These are phyloP conservation scores for Arctium minus DNA, from an alignment of 129 eudicot genomes.

Conservation along the genomic window DNA sequence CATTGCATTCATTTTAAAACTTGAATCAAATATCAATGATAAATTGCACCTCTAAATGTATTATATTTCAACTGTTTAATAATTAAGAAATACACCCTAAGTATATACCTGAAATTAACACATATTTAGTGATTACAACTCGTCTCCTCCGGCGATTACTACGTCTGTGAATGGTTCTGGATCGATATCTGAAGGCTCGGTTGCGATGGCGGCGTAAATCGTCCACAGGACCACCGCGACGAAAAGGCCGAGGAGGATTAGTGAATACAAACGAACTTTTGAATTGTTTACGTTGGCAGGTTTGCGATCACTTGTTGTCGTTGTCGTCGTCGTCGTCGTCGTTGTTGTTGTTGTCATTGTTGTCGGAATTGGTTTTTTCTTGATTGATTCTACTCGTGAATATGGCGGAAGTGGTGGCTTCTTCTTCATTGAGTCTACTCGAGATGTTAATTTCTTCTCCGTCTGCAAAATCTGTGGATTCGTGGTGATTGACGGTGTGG, in stretches of 20 bases:
- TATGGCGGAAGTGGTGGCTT: conserved; percentile 24
- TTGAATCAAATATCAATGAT: neutral
- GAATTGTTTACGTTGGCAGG: neutral
- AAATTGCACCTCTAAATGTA: neutral
- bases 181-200: conserved; percentile 9
- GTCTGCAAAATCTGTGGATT: neutral
- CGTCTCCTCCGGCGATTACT: conserved; percentile 31
- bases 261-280: conserved; percentile 10
- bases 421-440: conserved; percentile 9
- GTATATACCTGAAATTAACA: neutral
- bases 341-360: neutral
- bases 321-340: neutral
- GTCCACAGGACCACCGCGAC: conserved; percentile 38
- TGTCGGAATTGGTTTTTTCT: neutral
- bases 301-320: neutral
- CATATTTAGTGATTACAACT: conserved; percentile 5
- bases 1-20: too few relatives aligned
- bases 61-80: neutral
- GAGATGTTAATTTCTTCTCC: neutral
- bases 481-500: neutral
- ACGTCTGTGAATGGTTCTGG: conserved; percentile 30
- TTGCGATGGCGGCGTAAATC: conserved; percentile 10
- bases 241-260: conserved; percentile 25
- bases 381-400: neutral
- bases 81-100: neutral